Conservation (phyloP, 2,329 filamentous ascomycete species). For the Ophiostoma ulmi region DNA sequence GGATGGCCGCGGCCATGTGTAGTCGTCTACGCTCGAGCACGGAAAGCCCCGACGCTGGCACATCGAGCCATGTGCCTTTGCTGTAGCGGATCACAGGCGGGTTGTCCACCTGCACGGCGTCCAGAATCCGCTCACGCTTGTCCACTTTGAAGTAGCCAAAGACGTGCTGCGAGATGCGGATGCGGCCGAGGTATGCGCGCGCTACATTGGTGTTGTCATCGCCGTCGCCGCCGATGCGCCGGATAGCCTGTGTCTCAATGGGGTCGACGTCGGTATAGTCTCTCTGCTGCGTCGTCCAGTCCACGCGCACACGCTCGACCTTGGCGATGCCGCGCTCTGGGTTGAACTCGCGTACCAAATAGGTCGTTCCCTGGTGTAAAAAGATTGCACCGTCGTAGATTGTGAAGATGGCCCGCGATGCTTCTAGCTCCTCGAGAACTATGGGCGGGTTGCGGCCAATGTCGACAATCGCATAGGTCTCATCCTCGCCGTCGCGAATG, state of each 20-base stretch:
- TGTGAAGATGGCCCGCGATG: conserved; percentile 89
- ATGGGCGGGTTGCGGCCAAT: conserved; percentile 74
- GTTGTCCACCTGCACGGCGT: conserved; percentile 89
- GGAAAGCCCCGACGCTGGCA: conserved; percentile 71
- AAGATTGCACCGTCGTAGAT: conserved; percentile 97
- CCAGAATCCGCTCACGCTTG: conserved; percentile 74
- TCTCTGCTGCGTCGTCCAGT: conserved; percentile 90
- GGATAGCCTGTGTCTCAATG: conserved; percentile 70
- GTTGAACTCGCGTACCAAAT: conserved; percentile 83
- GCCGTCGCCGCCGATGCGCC: conserved; percentile 42
- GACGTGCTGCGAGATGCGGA: conserved; percentile 81
- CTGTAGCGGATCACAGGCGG: conserved; percentile 78
- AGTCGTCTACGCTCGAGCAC: conserved; percentile 68
- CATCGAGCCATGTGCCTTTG: conserved; percentile 94
- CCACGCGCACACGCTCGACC: conserved; percentile 82
- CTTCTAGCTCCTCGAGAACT: conserved; percentile 92
- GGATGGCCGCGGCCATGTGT: conserved; percentile 83
- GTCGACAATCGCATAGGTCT: conserved; percentile 88
- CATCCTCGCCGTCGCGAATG: conserved; percentile 80
- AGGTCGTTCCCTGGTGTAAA: conserved; percentile 89
- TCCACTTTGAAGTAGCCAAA: conserved; percentile 99
- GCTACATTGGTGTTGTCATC: conserved; percentile 41
- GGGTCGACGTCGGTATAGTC: conserved; percentile 95
- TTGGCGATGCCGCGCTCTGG: conserved; percentile 76
- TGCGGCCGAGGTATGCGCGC: conserved; percentile 76